Conservation (phyloP, 2,329 filamentous ascomycete genomes). For the Rhynchosporium graminicola region DNA sequence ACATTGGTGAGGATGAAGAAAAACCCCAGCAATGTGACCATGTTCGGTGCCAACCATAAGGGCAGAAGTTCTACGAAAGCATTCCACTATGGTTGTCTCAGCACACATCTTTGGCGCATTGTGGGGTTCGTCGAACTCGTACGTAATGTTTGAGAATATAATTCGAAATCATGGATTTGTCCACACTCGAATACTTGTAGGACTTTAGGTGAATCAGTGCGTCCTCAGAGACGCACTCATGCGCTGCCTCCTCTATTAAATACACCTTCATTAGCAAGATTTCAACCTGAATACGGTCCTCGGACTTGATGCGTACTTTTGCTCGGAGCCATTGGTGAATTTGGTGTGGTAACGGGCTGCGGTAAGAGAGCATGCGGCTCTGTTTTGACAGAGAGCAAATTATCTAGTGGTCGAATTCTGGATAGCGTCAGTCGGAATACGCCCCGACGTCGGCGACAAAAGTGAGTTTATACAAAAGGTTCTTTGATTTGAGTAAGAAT, state of each 20-base stretch:
- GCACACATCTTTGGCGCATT: conserved; percentile 21
- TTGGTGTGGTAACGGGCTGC: conserved; percentile 37
- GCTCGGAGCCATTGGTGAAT: conserved; percentile 43
- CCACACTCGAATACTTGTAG: conserved; percentile 97
- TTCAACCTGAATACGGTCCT: too few relatives aligned
- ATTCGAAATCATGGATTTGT: conserved; percentile 90
- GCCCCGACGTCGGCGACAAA: conserved; percentile 38
- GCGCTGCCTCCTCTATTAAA: conserved; percentile 53
- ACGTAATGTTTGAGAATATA: conserved; percentile 96
- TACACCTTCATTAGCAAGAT: conserved; percentile 1
- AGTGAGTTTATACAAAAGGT: conserved; percentile 8
- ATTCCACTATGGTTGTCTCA: conserved; percentile 74
- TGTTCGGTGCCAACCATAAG: conserved; percentile 95
- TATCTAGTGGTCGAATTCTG: conserved; percentile 35
- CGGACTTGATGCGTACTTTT: conserved; percentile 39
- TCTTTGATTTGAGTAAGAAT: not conserved
- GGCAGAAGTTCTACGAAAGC: conserved; percentile 88
- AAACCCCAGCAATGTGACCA: conserved; percentile 95
- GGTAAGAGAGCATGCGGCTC: conserved; percentile 33
- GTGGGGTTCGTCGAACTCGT: conserved; percentile 45
- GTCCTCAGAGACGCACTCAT: conserved; percentile 83
- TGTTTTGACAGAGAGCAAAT: conserved; percentile 35
- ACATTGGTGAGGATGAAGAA: conserved; percentile 90
- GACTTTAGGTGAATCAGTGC: conserved; percentile 86
- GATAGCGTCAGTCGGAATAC: conserved; percentile 32